Evolutionary conservation across 1,284 basidiomycete species (phyloP).

Genomic region (Heterobasidion parviporum): DNA sequence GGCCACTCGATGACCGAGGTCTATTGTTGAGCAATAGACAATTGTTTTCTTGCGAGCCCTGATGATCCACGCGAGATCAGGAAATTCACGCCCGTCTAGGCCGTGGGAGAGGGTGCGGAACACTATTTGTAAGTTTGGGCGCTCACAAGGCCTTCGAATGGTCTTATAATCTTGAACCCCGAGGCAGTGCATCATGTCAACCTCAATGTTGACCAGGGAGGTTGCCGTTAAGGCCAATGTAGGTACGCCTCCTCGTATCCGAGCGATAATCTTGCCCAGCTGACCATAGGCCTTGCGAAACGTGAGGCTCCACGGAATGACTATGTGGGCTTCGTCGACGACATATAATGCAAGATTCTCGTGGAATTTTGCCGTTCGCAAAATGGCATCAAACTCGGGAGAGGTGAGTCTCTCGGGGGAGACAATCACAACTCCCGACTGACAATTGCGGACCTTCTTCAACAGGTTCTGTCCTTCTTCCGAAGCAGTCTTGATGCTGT

Average conservation of each 20-base stretch:
- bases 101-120: slow-evolving; percentile 15
- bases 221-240: slow-evolving; percentile 21
- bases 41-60: slow-evolving; percentile 14
- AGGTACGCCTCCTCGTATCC: slow-evolving; percentile 10
- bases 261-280: slow-evolving; percentile 13
- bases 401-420: slow-evolving; percentile 12
- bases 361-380: slow-evolving; percentile 13
- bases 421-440: slow-evolving; percentile 1
- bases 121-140: slow-evolving; percentile 18
- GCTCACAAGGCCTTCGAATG: slow-evolving; percentile 17
- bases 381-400: slow-evolving; percentile 6
- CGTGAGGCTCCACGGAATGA: slow-evolving; percentile 16
- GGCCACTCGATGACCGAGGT: slow-evolving; percentile 12
- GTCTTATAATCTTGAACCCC: slow-evolving; percentile 12
- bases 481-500: too few species aligned
- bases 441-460: neutral
- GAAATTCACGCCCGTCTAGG: slow-evolving; percentile 14
- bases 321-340: slow-evolving; percentile 22
- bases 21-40: slow-evolving; percentile 21
- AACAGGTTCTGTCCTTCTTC: too few species aligned
- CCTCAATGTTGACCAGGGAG: slow-evolving; percentile 6
- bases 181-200: slow-evolving; percentile 13
- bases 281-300: slow-evolving; percentile 15
- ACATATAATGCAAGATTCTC: slow-evolving; percentile 12
- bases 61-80: slow-evolving; percentile 20